Percentiles rank a stretch among this genome's conserved stretches.
These are phyloP conservation scores for Zanthoxylum bungeanum DNA, from an alignment of 345 rosid species.

Conservation along the genomic window DNA sequence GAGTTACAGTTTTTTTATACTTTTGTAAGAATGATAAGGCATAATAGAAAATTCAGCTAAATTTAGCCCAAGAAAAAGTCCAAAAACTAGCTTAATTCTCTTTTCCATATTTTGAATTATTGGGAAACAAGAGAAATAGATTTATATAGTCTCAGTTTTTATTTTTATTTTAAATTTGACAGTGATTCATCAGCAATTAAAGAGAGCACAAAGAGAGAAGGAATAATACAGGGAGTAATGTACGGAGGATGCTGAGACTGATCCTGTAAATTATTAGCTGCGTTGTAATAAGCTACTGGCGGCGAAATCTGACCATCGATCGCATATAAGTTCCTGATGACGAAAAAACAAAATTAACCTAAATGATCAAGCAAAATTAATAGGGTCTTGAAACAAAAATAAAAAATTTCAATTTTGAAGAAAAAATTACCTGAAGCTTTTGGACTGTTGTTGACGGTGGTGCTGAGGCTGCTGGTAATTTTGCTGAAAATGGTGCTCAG, in stretches of 20 bases:
- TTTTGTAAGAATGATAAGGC: neutral
- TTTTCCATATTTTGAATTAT: neutral
- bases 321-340: slow-evolving; percentile 42
- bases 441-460: slow-evolving; percentile 46
- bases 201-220: neutral
- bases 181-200: slow-evolving; percentile 1
- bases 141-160: neutral
- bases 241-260: slow-evolving; percentile 84
- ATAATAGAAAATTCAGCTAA: neutral
- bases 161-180: neutral
- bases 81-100: neutral
- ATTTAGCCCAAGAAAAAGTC: neutral
- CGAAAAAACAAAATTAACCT: neutral
- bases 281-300: slow-evolving; percentile 33
- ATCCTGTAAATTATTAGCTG: slow-evolving; percentile 43
- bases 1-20: neutral
- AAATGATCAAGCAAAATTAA: neutral
- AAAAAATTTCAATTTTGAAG: neutral
- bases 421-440: slow-evolving; percentile 44
- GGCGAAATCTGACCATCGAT: slow-evolving; percentile 56
- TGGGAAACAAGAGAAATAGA: neutral
- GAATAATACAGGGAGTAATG: slow-evolving; percentile 65
- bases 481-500: slow-evolving; percentile 50
- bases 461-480: slow-evolving; percentile 33
- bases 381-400: slow-evolving; percentile 23